Evolutionary conservation across 129 eudicot genomes (phyloP).

Genomic region (Flaveria sonorensis): DNA sequence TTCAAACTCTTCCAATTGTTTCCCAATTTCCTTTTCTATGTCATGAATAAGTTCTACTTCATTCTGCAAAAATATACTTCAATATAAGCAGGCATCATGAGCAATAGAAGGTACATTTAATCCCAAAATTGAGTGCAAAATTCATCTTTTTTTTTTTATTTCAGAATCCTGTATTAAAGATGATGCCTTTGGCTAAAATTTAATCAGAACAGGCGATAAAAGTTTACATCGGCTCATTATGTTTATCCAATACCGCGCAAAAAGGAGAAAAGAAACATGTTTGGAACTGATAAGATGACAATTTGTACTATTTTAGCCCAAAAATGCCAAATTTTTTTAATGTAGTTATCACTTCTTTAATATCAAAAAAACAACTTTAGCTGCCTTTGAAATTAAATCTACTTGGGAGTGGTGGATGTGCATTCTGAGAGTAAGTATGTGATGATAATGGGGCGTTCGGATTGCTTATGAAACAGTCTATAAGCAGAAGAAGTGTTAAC

Average conservation of each 20-base stretch:
- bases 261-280: not conserved
- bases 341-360: not conserved
- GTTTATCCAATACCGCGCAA: too few species aligned
- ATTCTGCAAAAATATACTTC: constrained; percentile 47
- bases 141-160: not conserved
- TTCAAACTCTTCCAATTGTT: constrained; percentile 68
- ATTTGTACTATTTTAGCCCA: not conserved
- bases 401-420: not conserved
- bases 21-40: constrained; percentile 69
- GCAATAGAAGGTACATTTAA: not conserved
- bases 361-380: not conserved
- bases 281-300: too few species aligned
- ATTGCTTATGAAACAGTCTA: not conserved
- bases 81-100: constrained; percentile 3
- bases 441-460: not conserved
- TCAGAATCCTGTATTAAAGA: too few species aligned
- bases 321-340: not conserved
- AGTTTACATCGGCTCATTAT: too few species aligned
- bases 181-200: too few species aligned
- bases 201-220: too few species aligned
- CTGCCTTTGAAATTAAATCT: not conserved
- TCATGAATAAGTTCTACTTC: constrained; percentile 66
- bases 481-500: not conserved
- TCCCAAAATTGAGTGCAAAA: not conserved
- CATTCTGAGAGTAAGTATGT: not conserved